Conservation (phyloP, 352 stramenopile species). For the Peronospora farinosa region DNA sequence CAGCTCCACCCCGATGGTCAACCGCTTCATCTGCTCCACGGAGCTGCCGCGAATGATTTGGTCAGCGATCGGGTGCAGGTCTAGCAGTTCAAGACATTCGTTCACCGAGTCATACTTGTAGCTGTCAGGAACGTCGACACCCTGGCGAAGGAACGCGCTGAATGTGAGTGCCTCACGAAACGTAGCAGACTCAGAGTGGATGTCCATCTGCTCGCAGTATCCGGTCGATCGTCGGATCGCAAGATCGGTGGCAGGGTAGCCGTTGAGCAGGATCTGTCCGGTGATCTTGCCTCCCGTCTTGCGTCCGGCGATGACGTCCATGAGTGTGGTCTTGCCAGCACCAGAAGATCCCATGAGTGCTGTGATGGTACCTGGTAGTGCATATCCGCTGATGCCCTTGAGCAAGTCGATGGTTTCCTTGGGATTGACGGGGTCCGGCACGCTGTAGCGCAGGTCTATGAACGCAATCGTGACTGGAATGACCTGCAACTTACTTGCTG, state of each 20-base stretch:
- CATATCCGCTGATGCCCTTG: no score
- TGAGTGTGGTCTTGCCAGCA: no score
- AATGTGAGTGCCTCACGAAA: no score
- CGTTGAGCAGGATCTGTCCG: no score
- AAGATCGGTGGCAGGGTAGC: no score
- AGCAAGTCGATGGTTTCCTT: no score
- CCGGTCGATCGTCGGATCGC: constrained; percentile 13
- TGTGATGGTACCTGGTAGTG: no score
- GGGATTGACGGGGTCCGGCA: background rate
- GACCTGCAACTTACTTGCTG: background rate
- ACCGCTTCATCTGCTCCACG: constrained; percentile 25
- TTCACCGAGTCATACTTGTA: constrained; percentile 26
- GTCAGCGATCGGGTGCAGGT: constrained; percentile 20
- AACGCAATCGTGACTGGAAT: constrained; percentile 12
- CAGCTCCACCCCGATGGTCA: constrained; percentile 33
- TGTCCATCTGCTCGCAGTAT: constrained; percentile 84
- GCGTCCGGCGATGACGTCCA: no score
- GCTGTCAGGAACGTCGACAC: constrained; percentile 28
- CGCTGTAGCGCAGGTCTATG: constrained; percentile 19
- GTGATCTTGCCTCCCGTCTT: no score
- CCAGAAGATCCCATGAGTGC: no score
- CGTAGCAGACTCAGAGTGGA: constrained; percentile 36
- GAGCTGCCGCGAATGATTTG: constrained; percentile 35
- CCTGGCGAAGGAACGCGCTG: constrained; percentile 1
- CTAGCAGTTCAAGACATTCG: constrained; percentile 20